Conservation (phyloP, 2,329 filamentous ascomycete genomes). For the Exophiala phaeomuriformis region DNA sequence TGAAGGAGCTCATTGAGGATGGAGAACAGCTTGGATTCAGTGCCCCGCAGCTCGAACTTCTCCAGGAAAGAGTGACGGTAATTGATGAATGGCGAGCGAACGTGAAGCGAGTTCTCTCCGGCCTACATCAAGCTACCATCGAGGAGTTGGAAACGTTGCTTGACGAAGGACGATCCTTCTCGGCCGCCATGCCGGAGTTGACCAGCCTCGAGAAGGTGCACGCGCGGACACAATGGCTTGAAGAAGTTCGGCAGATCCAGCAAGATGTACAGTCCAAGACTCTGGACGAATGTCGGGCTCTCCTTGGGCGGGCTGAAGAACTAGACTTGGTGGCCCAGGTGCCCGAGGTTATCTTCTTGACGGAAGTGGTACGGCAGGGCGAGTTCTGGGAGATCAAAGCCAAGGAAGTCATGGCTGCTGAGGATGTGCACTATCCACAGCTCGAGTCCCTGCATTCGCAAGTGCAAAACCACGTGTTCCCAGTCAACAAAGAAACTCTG, state of each 20-base stretch:
- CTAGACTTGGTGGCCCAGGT: slow-evolving; percentile 74
- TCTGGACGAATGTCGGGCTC: slow-evolving; percentile 67
- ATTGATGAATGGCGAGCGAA: slow-evolving; percentile 78
- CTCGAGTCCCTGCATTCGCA: slow-evolving; percentile 85
- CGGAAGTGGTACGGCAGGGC: slow-evolving; percentile 67
- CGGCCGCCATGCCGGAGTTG: slow-evolving; percentile 83
- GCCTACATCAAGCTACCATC: slow-evolving; percentile 55
- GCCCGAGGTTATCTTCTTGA: slow-evolving; percentile 67
- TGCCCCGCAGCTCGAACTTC: slow-evolving; percentile 77
- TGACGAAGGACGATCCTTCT: slow-evolving; percentile 82
- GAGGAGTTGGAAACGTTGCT: slow-evolving; percentile 80
- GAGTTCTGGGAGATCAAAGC: slow-evolving; percentile 89
- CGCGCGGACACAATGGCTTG: slow-evolving; percentile 82
- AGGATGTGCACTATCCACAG: slow-evolving; percentile 87
- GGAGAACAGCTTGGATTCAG: slow-evolving; percentile 88
- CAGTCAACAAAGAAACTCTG: slow-evolving; percentile 74
- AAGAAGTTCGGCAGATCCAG: slow-evolving; percentile 61
- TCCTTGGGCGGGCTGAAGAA: slow-evolving; percentile 70
- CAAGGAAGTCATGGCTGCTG: slow-evolving; percentile 83
- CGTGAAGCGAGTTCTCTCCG: slow-evolving; percentile 62
- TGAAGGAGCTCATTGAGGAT: slow-evolving; percentile 72
- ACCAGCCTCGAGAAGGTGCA: slow-evolving; percentile 72
- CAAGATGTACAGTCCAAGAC: slow-evolving; percentile 61
- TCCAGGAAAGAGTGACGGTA: slow-evolving; percentile 76
- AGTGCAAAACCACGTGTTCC: slow-evolving; percentile 55